Evolutionary conservation across 2,329 filamentous ascomycete species (phyloP).

Genomic region (Emergomyces pasteurianus): DNA sequence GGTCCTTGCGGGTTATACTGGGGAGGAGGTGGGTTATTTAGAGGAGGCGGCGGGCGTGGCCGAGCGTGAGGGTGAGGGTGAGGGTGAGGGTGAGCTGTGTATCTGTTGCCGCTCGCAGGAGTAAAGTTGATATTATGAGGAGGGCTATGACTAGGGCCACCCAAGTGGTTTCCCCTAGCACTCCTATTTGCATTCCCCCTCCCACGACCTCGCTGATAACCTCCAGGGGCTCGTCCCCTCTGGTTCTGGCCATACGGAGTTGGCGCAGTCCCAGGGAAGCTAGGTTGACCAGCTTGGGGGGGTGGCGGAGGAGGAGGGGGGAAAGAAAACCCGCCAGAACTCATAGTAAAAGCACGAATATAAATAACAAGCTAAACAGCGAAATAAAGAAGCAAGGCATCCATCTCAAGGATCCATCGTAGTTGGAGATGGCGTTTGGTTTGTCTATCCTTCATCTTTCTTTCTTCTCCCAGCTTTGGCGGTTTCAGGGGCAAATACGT

Average conservation of each 20-base stretch:
- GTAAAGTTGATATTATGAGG: constrained; percentile 15
- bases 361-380: background rate
- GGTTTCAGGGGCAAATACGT: background rate
- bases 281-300: constrained; percentile 13
- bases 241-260: constrained; percentile 18
- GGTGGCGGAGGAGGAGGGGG: constrained; percentile 36
- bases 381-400: background rate
- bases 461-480: background rate
- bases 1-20: constrained; percentile 11
- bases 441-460: background rate
- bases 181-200: constrained; percentile 24
- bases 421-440: background rate
- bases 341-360: constrained; percentile 18
- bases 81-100: constrained; percentile 4
- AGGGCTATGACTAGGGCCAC: constrained; percentile 13
- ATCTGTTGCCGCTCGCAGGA: constrained; percentile 10
- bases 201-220: constrained; percentile 8
- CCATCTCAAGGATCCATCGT: background rate
- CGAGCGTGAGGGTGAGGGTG: constrained; percentile 4
- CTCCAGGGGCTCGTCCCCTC: constrained; percentile 13
- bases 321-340: constrained; percentile 34
- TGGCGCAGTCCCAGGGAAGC: constrained; percentile 13
- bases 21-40: constrained; percentile 3
- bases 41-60: constrained; percentile 4
- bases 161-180: constrained; percentile 17